Base-by-base conservation (phyloP, 2,329 filamentous ascomycete genomes). In the Fusarium odoratissimum region DNA sequence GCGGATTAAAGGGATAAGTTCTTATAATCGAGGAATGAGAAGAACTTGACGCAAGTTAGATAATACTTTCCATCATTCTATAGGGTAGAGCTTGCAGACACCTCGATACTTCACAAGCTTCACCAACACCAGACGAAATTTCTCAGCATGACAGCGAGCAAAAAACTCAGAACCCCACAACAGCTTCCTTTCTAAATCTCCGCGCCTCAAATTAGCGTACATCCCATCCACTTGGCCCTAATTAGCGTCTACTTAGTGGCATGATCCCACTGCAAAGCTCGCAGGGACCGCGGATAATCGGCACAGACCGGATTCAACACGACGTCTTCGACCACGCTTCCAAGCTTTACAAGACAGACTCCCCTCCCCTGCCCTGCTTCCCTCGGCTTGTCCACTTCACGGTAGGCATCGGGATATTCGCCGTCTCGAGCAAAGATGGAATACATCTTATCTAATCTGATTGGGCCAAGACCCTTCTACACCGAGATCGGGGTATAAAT, bases 401-500 rank as follows among this genome's bases (percentile, higher is more conserved):
- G 45, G 55, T 61, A 66, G 44, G 38, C 46, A 44, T 72, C 70
- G 70, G 70, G 44, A 57, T 48, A 49, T 38, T 57, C 49, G 30
- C 45, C 37, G 51, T 31, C 41, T 54, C 10, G 7, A 54, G 33
- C 9, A 30, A 40, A 40, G 23, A 57, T 65, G 33, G 33, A 38
- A 35, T 42, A 44, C 38, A 71, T 49, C 49, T 67, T 70, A 69
- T 71, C 66, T 60, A 38, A 63, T 73, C 57, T 71, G 65, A 73
- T 73, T 73, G 70, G 66, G n/a, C 31, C 41, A 35, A 31, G 23
- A 25, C 60, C 35, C 21, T n/a, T 38, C 45, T 21, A 66, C 31
- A 69, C 56, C 51, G 65, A 73, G 57, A 42, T 64, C 57, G 70
- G 70, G 56, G 70, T 73, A 73, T 73, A 73, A 72, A 71, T 69